A percentile compares a stretch with the other conserved stretches of the same genome.
Conservation (phyloP, 805 yeast species). For the Candida loeiensis region DNA sequence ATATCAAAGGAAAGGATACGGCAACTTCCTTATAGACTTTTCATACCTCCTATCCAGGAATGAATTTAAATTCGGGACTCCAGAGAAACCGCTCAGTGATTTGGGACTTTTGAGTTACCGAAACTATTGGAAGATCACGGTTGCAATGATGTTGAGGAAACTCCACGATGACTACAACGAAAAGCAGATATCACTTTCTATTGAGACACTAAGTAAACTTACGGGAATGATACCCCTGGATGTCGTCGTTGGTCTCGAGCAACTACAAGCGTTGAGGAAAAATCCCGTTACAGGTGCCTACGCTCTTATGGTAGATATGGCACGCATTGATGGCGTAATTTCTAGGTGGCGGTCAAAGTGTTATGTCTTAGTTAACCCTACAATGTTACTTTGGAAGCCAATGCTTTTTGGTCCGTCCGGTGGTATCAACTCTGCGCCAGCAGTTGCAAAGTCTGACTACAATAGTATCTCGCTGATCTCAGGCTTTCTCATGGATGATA, state of each 20-base stretch:
- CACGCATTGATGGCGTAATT: slow-evolving; percentile 40
- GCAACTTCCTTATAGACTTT: slow-evolving; percentile 82
- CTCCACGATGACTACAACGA: slow-evolving; percentile 16
- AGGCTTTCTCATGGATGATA: slow-evolving; percentile 64
- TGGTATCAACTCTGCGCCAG: slow-evolving; percentile 67
- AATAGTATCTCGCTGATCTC: slow-evolving; percentile 55
- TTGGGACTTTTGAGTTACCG: slow-evolving; percentile 82
- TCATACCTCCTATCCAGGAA: slow-evolving; percentile 74
- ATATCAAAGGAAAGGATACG: slow-evolving; percentile 85
- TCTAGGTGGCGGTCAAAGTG: slow-evolving; percentile 51
- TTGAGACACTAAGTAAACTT: slow-evolving; percentile 57
- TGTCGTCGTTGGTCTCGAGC: slow-evolving; percentile 82
- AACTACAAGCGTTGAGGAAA: slow-evolving; percentile 56
- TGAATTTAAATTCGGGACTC: slow-evolving; percentile 83
- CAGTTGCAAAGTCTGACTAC: slow-evolving; percentile 5
- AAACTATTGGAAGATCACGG: slow-evolving; percentile 75
- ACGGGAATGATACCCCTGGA: slow-evolving; percentile 90
- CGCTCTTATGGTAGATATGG: slow-evolving; percentile 50
- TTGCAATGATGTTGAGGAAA: slow-evolving; percentile 46
- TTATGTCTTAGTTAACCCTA: slow-evolving; percentile 50
- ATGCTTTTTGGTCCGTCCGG: slow-evolving; percentile 83
- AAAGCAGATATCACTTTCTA: slow-evolving; percentile 34
- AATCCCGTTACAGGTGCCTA: slow-evolving; percentile 45
- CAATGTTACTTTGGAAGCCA: slow-evolving; percentile 72
- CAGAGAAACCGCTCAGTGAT: slow-evolving; percentile 90